Conservation (phyloP, 148 eudicot genomes). For the Spergularia bocconei region DNA sequence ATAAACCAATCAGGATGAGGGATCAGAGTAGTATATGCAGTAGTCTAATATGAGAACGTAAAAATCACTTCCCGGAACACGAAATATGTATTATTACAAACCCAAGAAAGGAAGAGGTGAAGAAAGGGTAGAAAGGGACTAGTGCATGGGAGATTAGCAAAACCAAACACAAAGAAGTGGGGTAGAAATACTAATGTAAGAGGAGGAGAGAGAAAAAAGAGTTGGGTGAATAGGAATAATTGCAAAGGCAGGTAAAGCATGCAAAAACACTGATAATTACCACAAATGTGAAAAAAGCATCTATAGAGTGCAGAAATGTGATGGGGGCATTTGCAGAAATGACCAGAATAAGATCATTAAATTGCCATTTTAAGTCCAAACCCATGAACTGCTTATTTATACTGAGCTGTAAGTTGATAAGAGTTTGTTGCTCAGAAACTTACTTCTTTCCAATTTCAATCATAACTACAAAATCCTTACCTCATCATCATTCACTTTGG, state of each 20-base stretch:
- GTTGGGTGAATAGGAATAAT: slow-evolving; percentile 30
- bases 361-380: slow-evolving; percentile 35
- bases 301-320: slow-evolving; percentile 3
- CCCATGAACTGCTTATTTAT: slow-evolving; percentile 12
- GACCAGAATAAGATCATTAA: slow-evolving; percentile 33
- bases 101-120: neutral
- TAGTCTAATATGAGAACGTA: too few species aligned
- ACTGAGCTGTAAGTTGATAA: neutral
- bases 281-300: slow-evolving; percentile 9
- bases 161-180: slow-evolving; percentile 16
- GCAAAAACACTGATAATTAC: slow-evolving; percentile 17
- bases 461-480: slow-evolving; percentile 21
- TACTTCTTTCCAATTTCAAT: slow-evolving; percentile 7
- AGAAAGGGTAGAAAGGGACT: slow-evolving; percentile 30
- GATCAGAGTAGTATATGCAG: too few species aligned
- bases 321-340: slow-evolving; percentile 26
- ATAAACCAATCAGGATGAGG: too few species aligned
- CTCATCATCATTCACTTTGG: slow-evolving; percentile 15
- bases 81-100: neutral
- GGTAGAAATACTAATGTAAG: slow-evolving; percentile 22
- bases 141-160: slow-evolving; percentile 27
- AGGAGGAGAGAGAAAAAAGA: slow-evolving; percentile 10
- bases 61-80: too few species aligned
- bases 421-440: slow-evolving; percentile 11
- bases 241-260: slow-evolving; percentile 29